phyloP scores from a whole-genome alignment of 352 stramenopile genomes.

The Globisporangium irregulare region DNA sequence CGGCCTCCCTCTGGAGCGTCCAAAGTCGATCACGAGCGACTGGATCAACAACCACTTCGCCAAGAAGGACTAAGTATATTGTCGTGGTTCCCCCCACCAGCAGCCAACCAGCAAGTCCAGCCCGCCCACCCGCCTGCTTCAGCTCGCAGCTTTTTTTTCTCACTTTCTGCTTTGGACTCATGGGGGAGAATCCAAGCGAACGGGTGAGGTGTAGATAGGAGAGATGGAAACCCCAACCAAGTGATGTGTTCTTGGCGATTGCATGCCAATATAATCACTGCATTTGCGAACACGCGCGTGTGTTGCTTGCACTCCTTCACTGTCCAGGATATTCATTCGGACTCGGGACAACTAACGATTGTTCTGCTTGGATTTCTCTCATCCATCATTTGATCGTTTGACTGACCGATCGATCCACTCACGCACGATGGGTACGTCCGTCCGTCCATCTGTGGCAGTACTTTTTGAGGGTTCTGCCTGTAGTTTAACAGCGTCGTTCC shows the following conservation, averaged over 20 bases:
- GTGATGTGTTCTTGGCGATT: background rate
- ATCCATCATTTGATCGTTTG: background rate
- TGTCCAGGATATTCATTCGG: background rate
- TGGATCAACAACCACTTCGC: constrained; percentile 97
- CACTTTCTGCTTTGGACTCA: background rate
- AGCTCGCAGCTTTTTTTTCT: background rate
- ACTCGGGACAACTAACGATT: background rate
- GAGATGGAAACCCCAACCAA: background rate
- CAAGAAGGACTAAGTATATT: constrained; percentile 64
- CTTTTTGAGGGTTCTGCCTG: background rate
- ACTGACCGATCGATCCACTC: background rate
- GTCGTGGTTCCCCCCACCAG: constrained; percentile 5
- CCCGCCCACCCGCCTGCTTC: background rate
- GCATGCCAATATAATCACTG: constrained; percentile 2
- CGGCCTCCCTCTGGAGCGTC: constrained; percentile 96
- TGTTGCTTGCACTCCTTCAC: background rate
- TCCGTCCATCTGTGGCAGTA: constrained; percentile 1
- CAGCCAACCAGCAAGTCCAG: background rate
- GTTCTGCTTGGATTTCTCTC: background rate
- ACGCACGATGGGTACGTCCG: background rate
- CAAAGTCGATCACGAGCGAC: constrained; percentile 98
- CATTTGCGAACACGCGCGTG: background rate
- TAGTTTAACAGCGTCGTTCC: background rate
- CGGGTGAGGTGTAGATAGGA: background rate
- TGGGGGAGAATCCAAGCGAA: background rate